Conservation (phyloP, 108 stramenopile species). For the Aurantiochytrium sp. region DNA sequence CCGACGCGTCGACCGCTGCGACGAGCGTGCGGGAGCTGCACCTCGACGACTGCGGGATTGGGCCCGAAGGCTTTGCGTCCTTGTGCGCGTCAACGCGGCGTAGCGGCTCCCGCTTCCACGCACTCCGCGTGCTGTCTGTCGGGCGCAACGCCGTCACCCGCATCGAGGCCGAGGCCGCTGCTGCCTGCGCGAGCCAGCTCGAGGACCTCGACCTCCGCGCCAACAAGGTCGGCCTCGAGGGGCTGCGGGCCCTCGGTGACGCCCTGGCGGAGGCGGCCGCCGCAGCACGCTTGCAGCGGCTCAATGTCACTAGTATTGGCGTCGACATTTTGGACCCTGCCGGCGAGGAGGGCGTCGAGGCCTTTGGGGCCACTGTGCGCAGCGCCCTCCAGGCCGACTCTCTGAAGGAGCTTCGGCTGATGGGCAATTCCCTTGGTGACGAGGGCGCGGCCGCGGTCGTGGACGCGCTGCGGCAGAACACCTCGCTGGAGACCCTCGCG, state of each 20-base stretch:
- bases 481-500: conserved; percentile 31
- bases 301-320: background rate
- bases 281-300: background rate
- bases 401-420: conserved; percentile 35
- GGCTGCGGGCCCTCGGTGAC: background rate
- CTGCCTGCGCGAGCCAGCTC: background rate
- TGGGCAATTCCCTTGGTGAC: conserved; percentile 37
- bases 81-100: background rate
- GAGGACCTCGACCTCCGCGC: background rate
- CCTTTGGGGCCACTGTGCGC: background rate
- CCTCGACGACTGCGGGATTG: background rate
- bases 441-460: conserved; percentile 4
- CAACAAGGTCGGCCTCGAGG: background rate
- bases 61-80: background rate
- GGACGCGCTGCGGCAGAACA: conserved; percentile 38
- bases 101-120: background rate
- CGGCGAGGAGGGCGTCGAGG: background rate
- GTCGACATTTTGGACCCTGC: background rate
- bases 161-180: background rate
- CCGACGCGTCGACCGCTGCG: no score
- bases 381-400: background rate
- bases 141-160: background rate
- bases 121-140: background rate
- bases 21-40: background rate
- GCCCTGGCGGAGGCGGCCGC: background rate